Evolutionary conservation across 768 basidiomycete genomes (phyloP), one percentile per base, ranked within the genome.

Genomic region (Rhizopogon rudus): DNA sequence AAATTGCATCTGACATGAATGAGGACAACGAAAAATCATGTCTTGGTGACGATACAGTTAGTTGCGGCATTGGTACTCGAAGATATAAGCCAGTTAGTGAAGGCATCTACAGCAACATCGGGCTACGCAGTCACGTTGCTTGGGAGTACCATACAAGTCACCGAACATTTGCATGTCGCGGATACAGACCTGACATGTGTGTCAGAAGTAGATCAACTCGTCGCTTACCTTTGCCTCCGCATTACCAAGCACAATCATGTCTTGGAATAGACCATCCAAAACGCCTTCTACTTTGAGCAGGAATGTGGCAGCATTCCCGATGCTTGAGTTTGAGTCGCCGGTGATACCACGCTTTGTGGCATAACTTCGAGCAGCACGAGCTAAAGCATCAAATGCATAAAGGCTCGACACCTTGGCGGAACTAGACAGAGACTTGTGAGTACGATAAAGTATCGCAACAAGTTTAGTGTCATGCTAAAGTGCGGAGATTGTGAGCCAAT

Each of bases 301-400:
- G 71, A 98, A 96, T 2, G 87, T 88, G 6, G 89, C 89, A 61
- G 79, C 79, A 63, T 89, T 90, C 60, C 88, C 88, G 58, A 79
- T 80, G 51, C 70, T 72, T 40, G 80, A 73, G 55, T 77, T 79
- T 48, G 77, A 61, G 62, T 87, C 83, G 60, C 77, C 81, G 59
- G 80, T 75, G 28, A 83, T 66, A 51, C 77, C 76, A 51, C 81
- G 80, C 68, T 93, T 94, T 63, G 75, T 83, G 44, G 77, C 83
- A 45, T 84, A 77, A 56, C 76, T 75, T 56, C 84, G 80, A 17
- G 93, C 92, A 16, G 87, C 93, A 55, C 96, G 86, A 42, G 92
- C 82, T 57, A 99, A 79, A 17, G 95, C 91, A 73, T 99, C 95
- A 67, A 99, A 91, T 40, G 88, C 84, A 71, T 98, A 99, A 49